Percentiles rank a stretch among this genome's conserved stretches.
phyloP scores from a whole-genome alignment of 108 stramenopile genomes.

The Fragilaria crotonensis region DNA sequence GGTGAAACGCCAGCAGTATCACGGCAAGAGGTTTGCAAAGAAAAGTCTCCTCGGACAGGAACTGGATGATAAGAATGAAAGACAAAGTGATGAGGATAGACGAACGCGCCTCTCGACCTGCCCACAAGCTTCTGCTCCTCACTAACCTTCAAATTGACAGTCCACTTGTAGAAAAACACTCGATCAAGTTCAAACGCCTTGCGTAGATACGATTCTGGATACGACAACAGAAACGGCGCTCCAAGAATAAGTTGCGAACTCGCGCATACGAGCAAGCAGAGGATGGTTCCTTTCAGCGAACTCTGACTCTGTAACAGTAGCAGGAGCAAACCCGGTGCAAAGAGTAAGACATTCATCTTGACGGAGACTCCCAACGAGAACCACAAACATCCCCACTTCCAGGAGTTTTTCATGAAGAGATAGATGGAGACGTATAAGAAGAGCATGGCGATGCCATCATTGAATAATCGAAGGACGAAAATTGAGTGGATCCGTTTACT shows the following conservation, averaged over 20 bases:
- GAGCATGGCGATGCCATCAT: slow-evolving; percentile 91
- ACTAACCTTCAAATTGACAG: slow-evolving; percentile 90
- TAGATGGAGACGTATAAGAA: slow-evolving; percentile 70
- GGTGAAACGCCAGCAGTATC: slow-evolving; percentile 49
- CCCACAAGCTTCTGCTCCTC: too few relatives aligned
- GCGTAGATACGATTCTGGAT: slow-evolving; percentile 83
- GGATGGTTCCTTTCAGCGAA: slow-evolving; percentile 28
- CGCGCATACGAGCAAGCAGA: slow-evolving; percentile 58
- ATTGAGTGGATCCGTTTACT: slow-evolving; percentile 94
- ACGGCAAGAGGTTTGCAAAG: slow-evolving; percentile 61
- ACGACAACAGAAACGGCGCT: slow-evolving; percentile 82
- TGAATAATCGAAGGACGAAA: slow-evolving; percentile 94
- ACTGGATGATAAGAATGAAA: too few relatives aligned
- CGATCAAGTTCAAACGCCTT: slow-evolving; percentile 96
- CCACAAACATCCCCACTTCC: slow-evolving; percentile 77
- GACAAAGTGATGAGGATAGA: too few relatives aligned
- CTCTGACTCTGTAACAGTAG: slow-evolving; percentile 59
- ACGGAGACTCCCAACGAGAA: slow-evolving; percentile 91
- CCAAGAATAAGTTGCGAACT: slow-evolving; percentile 80
- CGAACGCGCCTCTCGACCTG: too few relatives aligned
- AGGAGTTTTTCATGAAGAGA: slow-evolving; percentile 63
- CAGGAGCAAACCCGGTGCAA: slow-evolving; percentile 89
- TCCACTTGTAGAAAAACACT: slow-evolving; percentile 95
- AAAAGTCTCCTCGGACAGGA: slow-evolving; percentile 85
- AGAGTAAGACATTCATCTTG: slow-evolving; percentile 97